A percentile compares a stretch with the other conserved stretches of the same genome.
Evolutionary conservation across 352 stramenopile genomes (phyloP).

Genomic region (Pythium coloratum): DNA sequence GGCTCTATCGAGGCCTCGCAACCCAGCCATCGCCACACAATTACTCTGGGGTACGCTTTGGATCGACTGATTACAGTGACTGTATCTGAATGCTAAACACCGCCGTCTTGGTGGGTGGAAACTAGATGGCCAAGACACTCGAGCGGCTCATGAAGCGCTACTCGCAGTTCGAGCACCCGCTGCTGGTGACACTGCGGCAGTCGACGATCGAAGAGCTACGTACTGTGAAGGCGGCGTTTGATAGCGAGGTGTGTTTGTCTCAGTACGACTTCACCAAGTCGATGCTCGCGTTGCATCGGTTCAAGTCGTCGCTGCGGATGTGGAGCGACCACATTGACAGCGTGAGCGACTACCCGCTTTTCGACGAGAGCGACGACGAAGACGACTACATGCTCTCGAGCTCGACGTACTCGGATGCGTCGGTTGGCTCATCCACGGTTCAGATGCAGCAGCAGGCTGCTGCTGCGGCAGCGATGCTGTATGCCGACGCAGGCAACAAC

Average conservation of each 20-base stretch:
- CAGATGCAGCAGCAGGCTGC: constrained; percentile 22
- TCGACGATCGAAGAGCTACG: constrained; percentile 73
- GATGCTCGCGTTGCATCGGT: constrained; percentile 68
- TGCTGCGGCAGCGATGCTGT: not conserved
- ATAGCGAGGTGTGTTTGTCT: constrained; percentile 63
- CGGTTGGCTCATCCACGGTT: constrained; percentile 17
- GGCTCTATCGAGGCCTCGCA: constrained; percentile 64
- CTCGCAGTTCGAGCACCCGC: constrained; percentile 64
- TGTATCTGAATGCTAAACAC: no score
- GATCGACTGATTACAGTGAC: no score
- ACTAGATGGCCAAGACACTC: constrained; percentile 38
- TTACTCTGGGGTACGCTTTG: constrained; percentile 43
- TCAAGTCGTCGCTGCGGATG: constrained; percentile 60
- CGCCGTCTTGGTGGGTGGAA: no score
- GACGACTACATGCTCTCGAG: constrained; percentile 56
- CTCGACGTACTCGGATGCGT: constrained; percentile 65
- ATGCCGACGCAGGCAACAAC: constrained; percentile 2
- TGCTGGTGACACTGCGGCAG: constrained; percentile 66
- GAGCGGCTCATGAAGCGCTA: constrained; percentile 57
- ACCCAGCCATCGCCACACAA: constrained; percentile 51
- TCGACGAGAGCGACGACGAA: constrained; percentile 56
- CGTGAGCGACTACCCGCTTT: constrained; percentile 76
- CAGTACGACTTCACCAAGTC: constrained; percentile 81
- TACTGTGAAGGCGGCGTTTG: constrained; percentile 60
- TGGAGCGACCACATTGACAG: constrained; percentile 84